These are phyloP conservation scores for Fusarium equiseti DNA, from an alignment of 2,329 filamentous ascomycete genomes.

Conservation along the genomic window DNA sequence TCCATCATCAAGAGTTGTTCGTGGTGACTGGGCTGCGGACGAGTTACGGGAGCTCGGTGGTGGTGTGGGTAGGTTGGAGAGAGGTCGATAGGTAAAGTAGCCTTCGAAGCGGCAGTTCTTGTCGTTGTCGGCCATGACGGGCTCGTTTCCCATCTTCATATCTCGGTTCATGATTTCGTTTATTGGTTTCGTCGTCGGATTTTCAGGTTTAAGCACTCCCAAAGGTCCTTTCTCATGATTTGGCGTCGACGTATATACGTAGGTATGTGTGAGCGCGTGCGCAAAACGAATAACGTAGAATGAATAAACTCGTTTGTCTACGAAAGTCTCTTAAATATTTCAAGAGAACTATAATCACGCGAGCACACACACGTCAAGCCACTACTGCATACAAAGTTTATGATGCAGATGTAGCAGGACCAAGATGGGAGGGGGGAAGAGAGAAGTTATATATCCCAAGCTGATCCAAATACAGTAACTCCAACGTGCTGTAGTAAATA, in stretches of 20 bases:
- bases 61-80: constrained; percentile 76
- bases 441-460: constrained; percentile 46
- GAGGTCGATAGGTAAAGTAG: constrained; percentile 74
- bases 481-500: constrained; percentile 30
- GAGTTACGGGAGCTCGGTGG: constrained; percentile 66
- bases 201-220: constrained; percentile 39
- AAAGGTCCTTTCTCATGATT: constrained; percentile 42
- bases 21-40: constrained; percentile 59
- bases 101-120: constrained; percentile 52
- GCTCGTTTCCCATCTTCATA: constrained; percentile 36
- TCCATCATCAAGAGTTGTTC: constrained; percentile 58
- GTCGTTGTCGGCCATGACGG: constrained; percentile 31
- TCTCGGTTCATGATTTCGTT: constrained; percentile 40
- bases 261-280: constrained; percentile 19
- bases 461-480: constrained; percentile 32
- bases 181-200: constrained; percentile 37
- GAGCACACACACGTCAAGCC: constrained; percentile 44
- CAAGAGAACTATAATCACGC: constrained; percentile 42
- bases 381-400: constrained; percentile 36
- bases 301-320: constrained; percentile 39
- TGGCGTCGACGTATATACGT: constrained; percentile 29
- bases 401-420: constrained; percentile 19
- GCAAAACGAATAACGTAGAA: constrained; percentile 4
- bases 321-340: constrained; percentile 34
- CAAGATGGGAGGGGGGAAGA: constrained; percentile 33